These are phyloP conservation scores for Betula pendula DNA, from an alignment of 306 rosid genomes.

Conservation along the genomic window DNA sequence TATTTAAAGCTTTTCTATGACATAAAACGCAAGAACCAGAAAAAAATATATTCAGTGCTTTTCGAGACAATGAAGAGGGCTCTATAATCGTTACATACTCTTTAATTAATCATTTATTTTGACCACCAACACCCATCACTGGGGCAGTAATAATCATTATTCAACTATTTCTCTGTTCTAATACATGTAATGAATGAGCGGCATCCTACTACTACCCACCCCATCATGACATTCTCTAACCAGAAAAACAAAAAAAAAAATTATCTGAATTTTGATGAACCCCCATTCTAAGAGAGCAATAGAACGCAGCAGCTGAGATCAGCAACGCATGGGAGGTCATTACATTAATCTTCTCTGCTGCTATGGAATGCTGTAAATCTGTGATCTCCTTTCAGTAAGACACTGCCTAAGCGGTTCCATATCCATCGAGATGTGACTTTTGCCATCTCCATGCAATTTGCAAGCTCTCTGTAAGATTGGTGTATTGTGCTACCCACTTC, in stretches of 20 bases:
- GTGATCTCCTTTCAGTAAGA: conserved; percentile 36
- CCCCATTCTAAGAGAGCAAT: conserved; percentile 25
- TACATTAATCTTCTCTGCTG: conserved; percentile 23
- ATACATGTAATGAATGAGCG: conserved; percentile 61
- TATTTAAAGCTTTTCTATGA: too few relatives aligned
- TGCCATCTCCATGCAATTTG: conserved; percentile 90
- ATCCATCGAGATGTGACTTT: conserved; percentile 73
- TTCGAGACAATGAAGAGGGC: too few relatives aligned
- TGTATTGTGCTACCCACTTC: conserved; percentile 80
- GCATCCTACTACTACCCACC: conserved; percentile 42
- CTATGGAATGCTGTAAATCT: conserved; percentile 27
- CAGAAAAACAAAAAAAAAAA: neutral
- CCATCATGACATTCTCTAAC: conserved; percentile 36
- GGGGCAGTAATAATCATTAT: conserved; percentile 36
- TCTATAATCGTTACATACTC: too few relatives aligned
- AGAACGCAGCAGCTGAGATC: conserved; percentile 27
- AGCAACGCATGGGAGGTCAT: conserved; percentile 23
- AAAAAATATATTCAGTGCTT: too few relatives aligned
- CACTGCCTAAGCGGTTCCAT: conserved; percentile 41
- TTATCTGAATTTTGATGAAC: conserved; percentile 22
- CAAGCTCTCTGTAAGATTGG: conserved; percentile 76
- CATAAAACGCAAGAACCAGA: too few relatives aligned
- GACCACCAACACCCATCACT: too few relatives aligned
- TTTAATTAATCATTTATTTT: too few relatives aligned
- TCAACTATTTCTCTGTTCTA: conserved; percentile 38